Evolutionary conservation across 1,284 basidiomycete genomes (phyloP), one percentile per base, ranked within the genome.

Genomic region (Boletus smithii): DNA sequence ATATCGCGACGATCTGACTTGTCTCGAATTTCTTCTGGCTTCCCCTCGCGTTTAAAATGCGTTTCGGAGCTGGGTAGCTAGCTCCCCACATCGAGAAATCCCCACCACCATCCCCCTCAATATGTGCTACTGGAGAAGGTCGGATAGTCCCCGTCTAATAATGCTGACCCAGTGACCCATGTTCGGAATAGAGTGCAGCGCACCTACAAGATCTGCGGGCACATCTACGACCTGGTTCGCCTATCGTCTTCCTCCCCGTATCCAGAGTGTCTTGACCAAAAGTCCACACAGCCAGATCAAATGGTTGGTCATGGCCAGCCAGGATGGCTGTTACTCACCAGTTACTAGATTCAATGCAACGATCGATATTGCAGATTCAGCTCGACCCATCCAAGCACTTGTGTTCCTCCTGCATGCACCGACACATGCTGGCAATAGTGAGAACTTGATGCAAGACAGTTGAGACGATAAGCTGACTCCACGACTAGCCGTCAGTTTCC

Each of bases 361-460:
- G 74, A 80, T 60, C 72, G 70, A 27, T 73, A 66, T 60, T 88
- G 86, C 75, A 85, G 74, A 66, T 88, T 88, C 69, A 88, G 85
- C 56, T 66, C 73, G 16, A 66, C 63, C 18, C 85, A 88, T 66
- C 81, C 81, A 16, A 54, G 51, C 23, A 69, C 80, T 49, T 89
- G 85, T 58, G 71, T 75, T 18, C 72, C 77, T 20, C 72, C 75
- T 37, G 65, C 71, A 23, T 88, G 85, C 66, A 72, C 63, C 30
- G 67, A 64, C 16, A 80, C 79, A n/a, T 89, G 85, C 61, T 86
- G 84, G 81, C 85, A 86, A 66, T 85, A 85, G 85, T 88, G 65
- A 70, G 85, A 63, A 40, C 30, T 33, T 52, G 33, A 47, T 34
- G 16, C 39, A 33, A 38, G 17, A 41, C 50, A 40, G 20, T 33